Conservation (phyloP, 768 basidiomycete species). For the Leccinum disarticulatum region DNA sequence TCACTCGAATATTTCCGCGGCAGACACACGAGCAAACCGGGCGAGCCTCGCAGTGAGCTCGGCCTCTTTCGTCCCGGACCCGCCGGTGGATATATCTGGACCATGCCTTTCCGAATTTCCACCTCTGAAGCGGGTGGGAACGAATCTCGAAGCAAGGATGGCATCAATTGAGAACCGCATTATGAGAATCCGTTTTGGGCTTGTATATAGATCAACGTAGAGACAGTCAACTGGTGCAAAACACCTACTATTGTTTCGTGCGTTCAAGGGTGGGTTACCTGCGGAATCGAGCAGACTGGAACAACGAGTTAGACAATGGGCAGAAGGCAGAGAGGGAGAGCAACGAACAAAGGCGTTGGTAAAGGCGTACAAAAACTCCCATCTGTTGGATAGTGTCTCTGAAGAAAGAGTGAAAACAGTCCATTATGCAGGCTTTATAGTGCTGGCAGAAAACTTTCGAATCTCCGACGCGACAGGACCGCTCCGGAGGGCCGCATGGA, state of each 20-base stretch:
- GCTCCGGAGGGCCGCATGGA: constrained; percentile 15
- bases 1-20: constrained; percentile 25
- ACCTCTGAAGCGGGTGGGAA: constrained; percentile 24
- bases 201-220: constrained; percentile 12
- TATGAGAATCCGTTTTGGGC: constrained; percentile 11
- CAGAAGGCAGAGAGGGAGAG: neutral
- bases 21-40: constrained; percentile 28
- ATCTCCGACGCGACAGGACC: constrained; percentile 29
- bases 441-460: constrained; percentile 11
- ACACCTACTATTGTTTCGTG: constrained; percentile 17
- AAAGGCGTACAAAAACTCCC: constrained; percentile 32
- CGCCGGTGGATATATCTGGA: constrained; percentile 23
- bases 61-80: constrained; percentile 18
- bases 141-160: constrained; percentile 22
- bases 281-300: constrained; percentile 26
- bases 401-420: constrained; percentile 2
- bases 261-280: constrained; percentile 33
- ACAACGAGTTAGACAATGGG: constrained; percentile 8
- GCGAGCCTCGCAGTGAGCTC: constrained; percentile 25
- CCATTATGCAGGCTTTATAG: constrained; percentile 20
- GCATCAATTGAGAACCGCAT: constrained; percentile 24
- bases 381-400: constrained; percentile 34
- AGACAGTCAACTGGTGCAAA: neutral
- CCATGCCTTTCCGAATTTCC: constrained; percentile 19
- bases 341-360: constrained; percentile 30